phyloP scores from a whole-genome alignment of 345 rosid species.

The Turritis glabra region DNA sequence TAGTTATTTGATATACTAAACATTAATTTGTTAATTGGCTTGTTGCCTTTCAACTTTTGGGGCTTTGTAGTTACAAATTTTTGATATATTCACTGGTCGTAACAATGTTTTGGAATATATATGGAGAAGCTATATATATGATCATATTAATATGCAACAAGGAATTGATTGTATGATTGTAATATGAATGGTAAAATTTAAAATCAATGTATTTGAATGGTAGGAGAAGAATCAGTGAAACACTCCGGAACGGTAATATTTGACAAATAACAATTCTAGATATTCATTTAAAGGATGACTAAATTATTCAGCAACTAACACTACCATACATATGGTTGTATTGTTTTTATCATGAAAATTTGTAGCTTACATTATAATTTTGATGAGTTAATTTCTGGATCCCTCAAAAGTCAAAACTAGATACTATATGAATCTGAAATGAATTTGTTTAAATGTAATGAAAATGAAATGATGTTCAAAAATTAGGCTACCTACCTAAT shows the following conservation, averaged over 20 bases:
- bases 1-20: neutral
- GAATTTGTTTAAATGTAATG: too few relatives aligned
- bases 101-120: neutral
- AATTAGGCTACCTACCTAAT: neutral
- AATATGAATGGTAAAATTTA: neutral
- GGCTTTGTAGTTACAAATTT: neutral
- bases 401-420: neutral
- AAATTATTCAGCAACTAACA: neutral
- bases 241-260: neutral
- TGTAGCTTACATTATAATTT: neutral
- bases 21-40: slow-evolving; percentile 8
- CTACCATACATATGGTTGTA: neutral
- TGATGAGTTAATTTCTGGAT: neutral
- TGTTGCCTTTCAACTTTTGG: slow-evolving; percentile 22
- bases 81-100: neutral
- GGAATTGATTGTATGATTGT: neutral
- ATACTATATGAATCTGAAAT: too few relatives aligned
- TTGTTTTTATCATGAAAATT: neutral
- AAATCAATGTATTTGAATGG: neutral
- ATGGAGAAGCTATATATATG: neutral
- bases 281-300: neutral
- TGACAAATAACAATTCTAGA: neutral
- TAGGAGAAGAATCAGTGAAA: slow-evolving; percentile 14
- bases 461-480: neutral
- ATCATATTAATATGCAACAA: neutral